Conservation (phyloP, 1,284 basidiomycete genomes). For the Ceratobasidium sp. region DNA sequence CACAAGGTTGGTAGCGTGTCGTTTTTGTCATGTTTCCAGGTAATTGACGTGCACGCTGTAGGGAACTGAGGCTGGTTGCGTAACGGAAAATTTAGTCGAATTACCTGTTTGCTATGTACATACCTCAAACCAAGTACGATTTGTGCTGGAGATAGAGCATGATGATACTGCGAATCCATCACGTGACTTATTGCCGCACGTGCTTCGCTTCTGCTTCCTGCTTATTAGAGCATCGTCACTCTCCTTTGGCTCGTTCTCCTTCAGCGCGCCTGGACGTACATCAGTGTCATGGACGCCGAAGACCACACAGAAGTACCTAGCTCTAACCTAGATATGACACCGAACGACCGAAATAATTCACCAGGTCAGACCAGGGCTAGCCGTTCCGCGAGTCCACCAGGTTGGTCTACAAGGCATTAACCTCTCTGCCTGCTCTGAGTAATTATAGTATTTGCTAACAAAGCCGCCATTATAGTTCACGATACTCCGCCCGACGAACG, state of each 20-base stretch:
- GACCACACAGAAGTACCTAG: neutral
- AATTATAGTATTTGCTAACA: too few species aligned
- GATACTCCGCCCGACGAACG: too few species aligned
- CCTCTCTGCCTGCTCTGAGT: neutral
- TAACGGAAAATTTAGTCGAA: too few species aligned
- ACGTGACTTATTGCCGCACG: neutral
- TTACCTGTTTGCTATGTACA: too few species aligned
- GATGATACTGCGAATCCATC: neutral
- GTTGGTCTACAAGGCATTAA: neutral
- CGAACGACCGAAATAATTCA: neutral
- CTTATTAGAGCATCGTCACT: neutral
- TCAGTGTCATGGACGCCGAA: neutral
- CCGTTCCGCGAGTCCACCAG: neutral
- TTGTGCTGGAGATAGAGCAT: too few species aligned
- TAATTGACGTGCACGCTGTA: neutral
- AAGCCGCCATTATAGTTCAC: too few species aligned
- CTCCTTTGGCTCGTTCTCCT: neutral
- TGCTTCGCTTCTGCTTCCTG: neutral
- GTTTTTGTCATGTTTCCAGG: neutral
- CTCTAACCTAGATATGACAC: neutral
- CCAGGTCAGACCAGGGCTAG: neutral
- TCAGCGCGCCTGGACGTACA: too few species aligned
- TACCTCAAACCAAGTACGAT: too few species aligned
- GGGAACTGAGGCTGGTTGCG: constrained; percentile 20
- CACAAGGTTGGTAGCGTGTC: constrained; percentile 49